A percentile compares a stretch with the other conserved stretches of the same genome.
Conservation (phyloP, 306 rosid genomes). For the Lathyrus aphaca region DNA sequence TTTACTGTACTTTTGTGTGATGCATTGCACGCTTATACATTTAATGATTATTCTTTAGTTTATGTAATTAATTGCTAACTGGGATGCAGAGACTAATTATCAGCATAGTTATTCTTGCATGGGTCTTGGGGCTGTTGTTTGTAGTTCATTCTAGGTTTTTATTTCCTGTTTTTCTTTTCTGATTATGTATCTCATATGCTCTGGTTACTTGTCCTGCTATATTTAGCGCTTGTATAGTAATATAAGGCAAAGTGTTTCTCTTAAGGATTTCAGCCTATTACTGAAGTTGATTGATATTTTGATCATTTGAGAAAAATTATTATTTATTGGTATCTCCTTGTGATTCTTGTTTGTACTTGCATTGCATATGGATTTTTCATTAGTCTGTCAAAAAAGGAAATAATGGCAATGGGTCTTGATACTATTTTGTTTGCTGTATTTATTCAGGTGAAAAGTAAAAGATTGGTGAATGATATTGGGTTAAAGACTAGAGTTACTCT, state of each 20-base stretch:
- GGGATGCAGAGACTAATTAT: conserved; percentile 8
- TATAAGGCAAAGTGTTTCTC: conserved; percentile 5
- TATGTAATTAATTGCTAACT: conserved; percentile 12
- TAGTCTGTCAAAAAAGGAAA: not conserved
- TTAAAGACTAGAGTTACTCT: conserved; percentile 79
- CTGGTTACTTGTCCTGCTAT: conserved; percentile 21
- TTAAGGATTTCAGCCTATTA: conserved; percentile 13
- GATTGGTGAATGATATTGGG: conserved; percentile 66
- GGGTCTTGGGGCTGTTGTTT: conserved; percentile 16
- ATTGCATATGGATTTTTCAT: conserved; percentile 36
- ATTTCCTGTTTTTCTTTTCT: conserved; percentile 24
- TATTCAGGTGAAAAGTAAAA: conserved; percentile 75
- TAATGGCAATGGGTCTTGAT: conserved; percentile 3
- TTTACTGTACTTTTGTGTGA: conserved; percentile 24
- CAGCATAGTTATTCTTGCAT: not conserved
- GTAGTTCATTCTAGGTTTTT: conserved; percentile 10
- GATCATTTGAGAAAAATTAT: conserved; percentile 21
- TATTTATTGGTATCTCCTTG: not conserved
- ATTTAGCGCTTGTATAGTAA: not conserved
- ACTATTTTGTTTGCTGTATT: conserved; percentile 14
- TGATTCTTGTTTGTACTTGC: conserved; percentile 6
- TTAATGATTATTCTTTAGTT: conserved; percentile 9
- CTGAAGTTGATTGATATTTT: conserved; percentile 28
- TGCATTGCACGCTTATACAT: not conserved
- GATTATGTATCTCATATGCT: not conserved